A percentile compares a stretch with the other conserved stretches of the same genome.
phyloP scores from a whole-genome alignment of 1,284 basidiomycete genomes.

The Cryptococcus floricola region DNA sequence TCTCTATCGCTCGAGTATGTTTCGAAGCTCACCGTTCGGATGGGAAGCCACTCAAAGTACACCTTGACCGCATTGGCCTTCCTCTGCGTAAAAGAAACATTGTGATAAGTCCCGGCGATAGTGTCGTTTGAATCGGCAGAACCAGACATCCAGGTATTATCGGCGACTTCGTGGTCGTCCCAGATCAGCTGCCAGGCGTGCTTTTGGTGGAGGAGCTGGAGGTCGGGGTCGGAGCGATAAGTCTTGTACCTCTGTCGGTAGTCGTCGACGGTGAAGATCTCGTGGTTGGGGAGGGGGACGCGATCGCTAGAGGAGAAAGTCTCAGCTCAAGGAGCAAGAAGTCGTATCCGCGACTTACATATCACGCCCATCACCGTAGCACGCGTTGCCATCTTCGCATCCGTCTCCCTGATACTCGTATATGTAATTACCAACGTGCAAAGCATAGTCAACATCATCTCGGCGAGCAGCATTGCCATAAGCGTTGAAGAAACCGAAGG shows the following conservation, averaged over 20 bases:
- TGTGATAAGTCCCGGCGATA: slow-evolving; percentile 42
- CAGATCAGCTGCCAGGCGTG: slow-evolving; percentile 62
- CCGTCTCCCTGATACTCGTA: no score
- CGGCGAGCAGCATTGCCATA: no score
- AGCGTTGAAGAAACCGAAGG: no score
- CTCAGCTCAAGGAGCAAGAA: neutral
- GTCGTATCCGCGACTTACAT: slow-evolving; percentile 10
- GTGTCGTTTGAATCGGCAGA: slow-evolving; percentile 63
- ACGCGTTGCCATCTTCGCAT: slow-evolving; percentile 1
- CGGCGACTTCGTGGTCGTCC: slow-evolving; percentile 64
- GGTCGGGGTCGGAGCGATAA: slow-evolving; percentile 58
- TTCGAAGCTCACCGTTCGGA: no score
- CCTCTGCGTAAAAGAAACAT: slow-evolving; percentile 4
- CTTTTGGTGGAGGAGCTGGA: slow-evolving; percentile 55
- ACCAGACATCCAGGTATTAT: slow-evolving; percentile 62
- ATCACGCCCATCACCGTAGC: slow-evolving; percentile 42
- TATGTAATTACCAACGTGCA: no score
- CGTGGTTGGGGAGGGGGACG: slow-evolving; percentile 49
- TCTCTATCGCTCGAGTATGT: no score
- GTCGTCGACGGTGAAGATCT: slow-evolving; percentile 61
- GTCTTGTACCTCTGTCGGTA: slow-evolving; percentile 61
- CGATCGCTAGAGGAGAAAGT: slow-evolving; percentile 28
- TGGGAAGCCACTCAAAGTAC: no score
- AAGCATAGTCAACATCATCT: no score
- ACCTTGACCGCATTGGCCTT: no score